Base-by-base conservation (phyloP, 1,139 yeast species). In the Zygoascus sp. region DNA sequence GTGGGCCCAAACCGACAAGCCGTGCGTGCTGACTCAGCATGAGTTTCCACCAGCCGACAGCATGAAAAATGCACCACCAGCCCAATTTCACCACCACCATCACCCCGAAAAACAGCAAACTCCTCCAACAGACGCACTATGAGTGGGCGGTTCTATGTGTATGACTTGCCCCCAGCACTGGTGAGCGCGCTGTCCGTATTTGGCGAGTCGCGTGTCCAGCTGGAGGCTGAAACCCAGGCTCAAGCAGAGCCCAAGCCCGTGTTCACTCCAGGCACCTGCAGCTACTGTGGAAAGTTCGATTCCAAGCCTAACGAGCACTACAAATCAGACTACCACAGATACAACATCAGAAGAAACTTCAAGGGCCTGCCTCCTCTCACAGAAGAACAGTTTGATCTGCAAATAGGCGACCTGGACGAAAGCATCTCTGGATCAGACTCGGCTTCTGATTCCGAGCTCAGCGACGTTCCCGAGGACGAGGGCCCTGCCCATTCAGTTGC, bases 321-420 rank as follows among this genome's bases (percentile, higher is more conserved):
- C 66, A 79, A 76, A 54, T 71, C 81, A 0, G 88, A 83, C 57
- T 71, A 74, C 32, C 83, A 83, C 57, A 70, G 80, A 41, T 75
- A 73, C 58, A 86, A 86, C 59, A 58, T 79, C 47, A 81, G 80
- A 60, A 68, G 92, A 53, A 64, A 69, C 21, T 58, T 76, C 39
- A 67, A 69, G 34, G 74, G 75, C 2, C 67, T 76, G 44, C 64
- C 71, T 1, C 70, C 79, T 0, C 62, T 84, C 23, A 66, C 74
- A 2, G 86, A 79, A 55, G 74, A 68, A 1, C 80, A 82, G 58
- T 85, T 83, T 56, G 85, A 81, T 28, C 65, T 67, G 10, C 54
- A 80, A 41, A 60, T 81, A 43, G 83, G 78, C 42, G 71, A 70
- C 32, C 68, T 74, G 46, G 62, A 61, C 42, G 83, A 76, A 47